phyloP scores from a whole-genome alignment of 768 basidiomycete genomes.

The Lactarius indigo region DNA sequence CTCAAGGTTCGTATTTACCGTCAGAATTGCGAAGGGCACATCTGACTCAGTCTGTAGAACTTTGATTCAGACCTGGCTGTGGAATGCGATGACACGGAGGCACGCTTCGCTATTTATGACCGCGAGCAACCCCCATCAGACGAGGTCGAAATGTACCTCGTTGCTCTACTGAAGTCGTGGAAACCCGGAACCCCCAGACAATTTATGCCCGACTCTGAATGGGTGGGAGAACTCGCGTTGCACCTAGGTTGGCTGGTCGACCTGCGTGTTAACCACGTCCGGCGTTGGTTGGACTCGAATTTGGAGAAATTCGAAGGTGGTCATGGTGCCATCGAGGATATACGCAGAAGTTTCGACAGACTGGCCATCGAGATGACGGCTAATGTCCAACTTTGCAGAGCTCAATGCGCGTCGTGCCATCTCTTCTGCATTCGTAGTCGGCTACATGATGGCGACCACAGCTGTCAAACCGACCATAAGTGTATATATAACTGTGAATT shows the following conservation, averaged over 20 bases:
- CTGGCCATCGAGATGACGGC: slow-evolving; percentile 44
- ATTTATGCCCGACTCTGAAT: slow-evolving; percentile 38
- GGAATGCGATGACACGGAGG: slow-evolving; percentile 36
- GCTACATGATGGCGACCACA: slow-evolving; percentile 44
- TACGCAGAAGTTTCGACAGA: slow-evolving; percentile 45
- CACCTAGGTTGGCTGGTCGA: slow-evolving; percentile 41
- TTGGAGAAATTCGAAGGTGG: slow-evolving; percentile 41
- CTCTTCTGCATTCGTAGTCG: slow-evolving; percentile 46
- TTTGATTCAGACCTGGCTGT: slow-evolving; percentile 47
- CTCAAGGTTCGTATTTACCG: slow-evolving; percentile 41
- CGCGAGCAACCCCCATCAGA: slow-evolving; percentile 20
- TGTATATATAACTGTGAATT: slow-evolving; percentile 46
- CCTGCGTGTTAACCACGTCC: slow-evolving; percentile 44
- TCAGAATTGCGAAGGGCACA: no score
- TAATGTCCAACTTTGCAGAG: slow-evolving; percentile 47
- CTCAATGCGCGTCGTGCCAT: slow-evolving; percentile 46
- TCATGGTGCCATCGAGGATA: slow-evolving; percentile 43
- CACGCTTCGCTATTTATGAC: slow-evolving; percentile 35
- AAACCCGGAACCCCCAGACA: slow-evolving; percentile 33
- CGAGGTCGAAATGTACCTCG: slow-evolving; percentile 30
- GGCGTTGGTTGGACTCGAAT: slow-evolving; percentile 51
- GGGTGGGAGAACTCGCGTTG: slow-evolving; percentile 37
- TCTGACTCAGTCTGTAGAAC: slow-evolving; percentile 36
- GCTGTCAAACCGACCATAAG: slow-evolving; percentile 48
- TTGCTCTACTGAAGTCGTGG: slow-evolving; percentile 31